Conservation (phyloP, 2,329 filamentous ascomycete genomes). For the Emergomyces pasteurianus region DNA sequence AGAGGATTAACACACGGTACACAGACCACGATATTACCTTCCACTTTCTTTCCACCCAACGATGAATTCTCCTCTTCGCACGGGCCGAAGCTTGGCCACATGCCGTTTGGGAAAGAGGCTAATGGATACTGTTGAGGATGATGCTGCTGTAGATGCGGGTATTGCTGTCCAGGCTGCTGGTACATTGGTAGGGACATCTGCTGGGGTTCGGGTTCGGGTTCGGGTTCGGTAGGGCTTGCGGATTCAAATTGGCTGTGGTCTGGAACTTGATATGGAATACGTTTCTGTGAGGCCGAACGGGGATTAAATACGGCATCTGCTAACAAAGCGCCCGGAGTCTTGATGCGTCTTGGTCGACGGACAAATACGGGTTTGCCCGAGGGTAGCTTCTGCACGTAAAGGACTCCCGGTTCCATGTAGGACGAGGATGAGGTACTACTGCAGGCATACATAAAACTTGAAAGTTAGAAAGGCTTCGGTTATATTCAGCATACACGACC, state of each 20-base stretch:
- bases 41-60: too few relatives aligned
- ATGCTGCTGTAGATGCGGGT: neutral
- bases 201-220: neutral
- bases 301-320: slow-evolving; percentile 3
- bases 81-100: neutral
- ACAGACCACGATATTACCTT: neutral
- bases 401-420: slow-evolving; percentile 6
- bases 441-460: neutral
- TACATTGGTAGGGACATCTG: neutral
- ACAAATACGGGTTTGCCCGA: slow-evolving; percentile 11
- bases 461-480: neutral
- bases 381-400: slow-evolving; percentile 9
- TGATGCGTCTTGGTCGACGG: slow-evolving; percentile 8
- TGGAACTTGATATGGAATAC: neutral
- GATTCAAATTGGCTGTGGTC: neutral
- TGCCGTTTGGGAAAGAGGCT: neutral
- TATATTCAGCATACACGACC: neutral
- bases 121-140: neutral
- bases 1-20: neutral
- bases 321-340: slow-evolving; percentile 1
- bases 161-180: neutral
- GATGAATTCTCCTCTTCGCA: neutral
- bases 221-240: neutral
- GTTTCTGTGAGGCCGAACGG: neutral
- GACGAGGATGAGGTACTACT: neutral